A percentile compares a stretch with the other conserved stretches of the same genome.
These are phyloP conservation scores for Huiozyma naganishii DNA, from an alignment of 805 yeast genomes.

Conservation along the genomic window DNA sequence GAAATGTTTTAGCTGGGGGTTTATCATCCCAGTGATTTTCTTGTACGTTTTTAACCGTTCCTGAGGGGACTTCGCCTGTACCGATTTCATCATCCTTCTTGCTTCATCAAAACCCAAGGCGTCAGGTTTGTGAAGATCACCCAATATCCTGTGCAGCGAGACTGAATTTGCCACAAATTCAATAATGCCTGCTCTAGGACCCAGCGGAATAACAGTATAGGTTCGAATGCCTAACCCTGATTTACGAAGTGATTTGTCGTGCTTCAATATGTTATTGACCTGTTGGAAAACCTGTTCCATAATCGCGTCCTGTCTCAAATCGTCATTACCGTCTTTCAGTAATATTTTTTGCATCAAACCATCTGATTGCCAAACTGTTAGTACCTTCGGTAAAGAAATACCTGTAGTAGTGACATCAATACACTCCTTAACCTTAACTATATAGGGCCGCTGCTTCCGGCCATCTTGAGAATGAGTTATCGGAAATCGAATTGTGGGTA, in stretches of 20 bases:
- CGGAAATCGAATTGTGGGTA: conserved; percentile 48
- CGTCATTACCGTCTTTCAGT: conserved; percentile 82
- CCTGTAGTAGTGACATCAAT: conserved; percentile 71
- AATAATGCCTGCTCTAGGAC: conserved; percentile 77
- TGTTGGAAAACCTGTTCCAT: conserved; percentile 95
- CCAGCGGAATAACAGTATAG: conserved; percentile 82
- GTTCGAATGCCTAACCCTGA: conserved; percentile 62
- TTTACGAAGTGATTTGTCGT: conserved; percentile 44
- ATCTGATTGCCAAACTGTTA: conserved; percentile 40
- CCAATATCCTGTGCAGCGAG: conserved; percentile 59
- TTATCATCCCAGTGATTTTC: conserved; percentile 38
- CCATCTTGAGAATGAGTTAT: conserved; percentile 33
- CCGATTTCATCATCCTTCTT: conserved; percentile 49
- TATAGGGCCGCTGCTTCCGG: conserved; percentile 38
- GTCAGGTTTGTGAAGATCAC: conserved; percentile 51
- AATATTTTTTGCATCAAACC: conserved; percentile 53
- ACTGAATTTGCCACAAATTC: conserved; percentile 77
- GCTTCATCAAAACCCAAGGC: conserved; percentile 44
- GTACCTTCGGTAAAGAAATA: conserved; percentile 76
- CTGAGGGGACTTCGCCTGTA: conserved; percentile 35
- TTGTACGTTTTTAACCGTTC: conserved; percentile 38
- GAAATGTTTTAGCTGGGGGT: conserved; percentile 61
- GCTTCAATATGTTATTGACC: conserved; percentile 55
- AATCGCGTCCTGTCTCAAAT: conserved; percentile 87
- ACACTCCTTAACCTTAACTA: conserved; percentile 35